These are phyloP conservation scores for Boletus coccyginus DNA, from an alignment of 768 basidiomycete species.

Conservation along the genomic window DNA sequence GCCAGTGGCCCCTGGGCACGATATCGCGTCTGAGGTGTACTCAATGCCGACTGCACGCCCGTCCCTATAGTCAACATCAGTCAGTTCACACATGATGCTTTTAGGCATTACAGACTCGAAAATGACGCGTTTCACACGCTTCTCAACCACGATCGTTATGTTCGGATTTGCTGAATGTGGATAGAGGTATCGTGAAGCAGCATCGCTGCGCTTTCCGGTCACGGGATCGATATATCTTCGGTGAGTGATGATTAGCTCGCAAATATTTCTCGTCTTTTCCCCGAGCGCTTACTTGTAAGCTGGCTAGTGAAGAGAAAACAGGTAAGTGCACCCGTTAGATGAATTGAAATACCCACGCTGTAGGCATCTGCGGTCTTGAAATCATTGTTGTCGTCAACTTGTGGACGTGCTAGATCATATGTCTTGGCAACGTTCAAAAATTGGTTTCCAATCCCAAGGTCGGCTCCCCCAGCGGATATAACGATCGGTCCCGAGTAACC, in stretches of 20 bases:
- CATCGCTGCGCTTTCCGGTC: conserved; percentile 34
- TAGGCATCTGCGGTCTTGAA: conserved; percentile 33
- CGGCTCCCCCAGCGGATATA: conserved; percentile 12
- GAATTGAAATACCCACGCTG: conserved; percentile 17
- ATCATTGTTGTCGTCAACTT: conserved; percentile 47
- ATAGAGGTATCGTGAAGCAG: conserved; percentile 39
- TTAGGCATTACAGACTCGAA: not conserved
- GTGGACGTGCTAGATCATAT: conserved; percentile 48
- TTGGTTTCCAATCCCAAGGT: conserved; percentile 32
- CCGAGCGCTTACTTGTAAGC: conserved; percentile 13
- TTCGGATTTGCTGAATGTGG: conserved; percentile 29
- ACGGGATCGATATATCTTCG: conserved; percentile 50
- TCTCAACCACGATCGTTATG: conserved; percentile 31
- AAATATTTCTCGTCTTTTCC: too few relatives aligned
- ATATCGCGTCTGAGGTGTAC: conserved; percentile 27
- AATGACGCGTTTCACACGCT: conserved; percentile 7
- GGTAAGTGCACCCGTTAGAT: not conserved
- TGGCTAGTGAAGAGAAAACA: conserved; percentile 4
- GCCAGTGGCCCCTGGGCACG: conserved; percentile 14
- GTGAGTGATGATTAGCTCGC: not conserved
- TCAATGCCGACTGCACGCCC: conserved; percentile 39
- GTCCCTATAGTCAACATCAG: conserved; percentile 17
- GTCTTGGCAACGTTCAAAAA: conserved; percentile 44
- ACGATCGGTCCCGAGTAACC: conserved; percentile 35
- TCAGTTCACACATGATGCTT: too few relatives aligned